A percentile compares a stretch with the other conserved stretches of the same genome.
These are phyloP conservation scores for Rubus idaeus DNA, from an alignment of 306 rosid species.

Conservation along the genomic window DNA sequence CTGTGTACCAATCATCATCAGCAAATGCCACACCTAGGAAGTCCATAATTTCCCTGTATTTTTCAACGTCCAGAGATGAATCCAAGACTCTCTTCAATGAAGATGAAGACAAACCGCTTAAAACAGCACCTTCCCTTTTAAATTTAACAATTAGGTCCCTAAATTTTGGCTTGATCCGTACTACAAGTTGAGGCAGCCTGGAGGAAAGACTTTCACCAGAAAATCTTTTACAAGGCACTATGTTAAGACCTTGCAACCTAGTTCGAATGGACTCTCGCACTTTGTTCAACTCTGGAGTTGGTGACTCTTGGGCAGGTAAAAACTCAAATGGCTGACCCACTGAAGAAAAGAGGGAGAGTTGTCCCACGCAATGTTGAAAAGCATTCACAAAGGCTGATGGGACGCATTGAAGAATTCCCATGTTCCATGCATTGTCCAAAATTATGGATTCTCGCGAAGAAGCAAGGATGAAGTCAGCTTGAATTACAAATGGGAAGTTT, in stretches of 20 bases:
- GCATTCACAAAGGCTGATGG: conserved; percentile 26
- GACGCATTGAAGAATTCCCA: conserved; percentile 27
- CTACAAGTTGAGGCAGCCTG: neutral
- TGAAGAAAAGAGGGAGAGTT: neutral
- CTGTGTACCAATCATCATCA: neutral
- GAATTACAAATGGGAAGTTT: conserved; percentile 24
- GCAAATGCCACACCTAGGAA: conserved; percentile 9
- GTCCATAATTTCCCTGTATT: neutral
- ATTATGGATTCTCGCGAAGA: conserved; percentile 29
- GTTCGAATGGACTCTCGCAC: conserved; percentile 7
- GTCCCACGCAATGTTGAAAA: neutral
- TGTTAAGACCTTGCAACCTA: neutral
- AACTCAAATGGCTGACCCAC: conserved; percentile 12
- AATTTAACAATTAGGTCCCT: conserved; percentile 3
- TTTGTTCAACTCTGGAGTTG: neutral
- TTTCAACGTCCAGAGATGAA: conserved; percentile 3
- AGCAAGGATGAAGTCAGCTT: conserved; percentile 30
- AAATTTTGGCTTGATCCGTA: conserved; percentile 17
- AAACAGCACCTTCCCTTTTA: conserved; percentile 2
- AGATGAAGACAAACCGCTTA: neutral
- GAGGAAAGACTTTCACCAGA: neutral
- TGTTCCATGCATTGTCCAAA: conserved; percentile 22
- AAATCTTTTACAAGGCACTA: conserved; percentile 13
- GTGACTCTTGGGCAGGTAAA: conserved; percentile 14
- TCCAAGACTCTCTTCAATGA: conserved; percentile 10